phyloP scores from a whole-genome alignment of 352 stramenopile genomes.

The Blastocystis hominis region DNA sequence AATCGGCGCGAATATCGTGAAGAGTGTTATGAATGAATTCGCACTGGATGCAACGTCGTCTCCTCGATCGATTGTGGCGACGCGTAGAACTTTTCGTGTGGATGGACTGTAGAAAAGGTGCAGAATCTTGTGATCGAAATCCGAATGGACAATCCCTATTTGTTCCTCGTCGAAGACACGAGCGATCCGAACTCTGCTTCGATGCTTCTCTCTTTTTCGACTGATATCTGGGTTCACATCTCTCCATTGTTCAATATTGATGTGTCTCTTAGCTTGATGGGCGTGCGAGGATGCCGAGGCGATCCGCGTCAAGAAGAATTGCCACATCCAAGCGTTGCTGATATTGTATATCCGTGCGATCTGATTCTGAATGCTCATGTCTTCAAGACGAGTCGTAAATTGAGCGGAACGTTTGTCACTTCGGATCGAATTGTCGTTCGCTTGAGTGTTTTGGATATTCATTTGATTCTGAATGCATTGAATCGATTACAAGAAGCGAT shows the following conservation, averaged over 20 bases:
- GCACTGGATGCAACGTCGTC: neutral
- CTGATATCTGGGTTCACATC: neutral
- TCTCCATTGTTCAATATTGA: conserved; percentile 2
- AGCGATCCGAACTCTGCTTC: neutral
- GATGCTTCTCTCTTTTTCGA: conserved; percentile 28
- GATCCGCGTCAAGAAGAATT: neutral
- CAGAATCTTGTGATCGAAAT: neutral
- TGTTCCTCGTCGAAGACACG: conserved; percentile 39
- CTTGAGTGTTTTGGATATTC: conserved; percentile 7
- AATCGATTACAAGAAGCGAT: neutral
- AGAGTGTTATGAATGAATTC: neutral
- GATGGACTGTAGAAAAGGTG: neutral
- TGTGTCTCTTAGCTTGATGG: neutral
- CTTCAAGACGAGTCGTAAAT: neutral
- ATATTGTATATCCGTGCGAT: conserved; percentile 33
- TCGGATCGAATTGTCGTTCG: neutral
- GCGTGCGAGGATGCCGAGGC: conserved; percentile 26
- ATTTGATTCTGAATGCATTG: neutral
- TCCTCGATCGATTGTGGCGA: neutral
- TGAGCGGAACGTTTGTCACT: neutral
- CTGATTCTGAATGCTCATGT: conserved; percentile 9
- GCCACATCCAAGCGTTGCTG: neutral
- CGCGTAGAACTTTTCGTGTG: neutral
- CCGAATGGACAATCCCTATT: conserved; percentile 28
- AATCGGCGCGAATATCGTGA: neutral